Evolutionary conservation across 2,329 filamentous ascomycete genomes (phyloP), one percentile per base, ranked within the genome.

Genomic region (Ceratocystis colombiana): DNA sequence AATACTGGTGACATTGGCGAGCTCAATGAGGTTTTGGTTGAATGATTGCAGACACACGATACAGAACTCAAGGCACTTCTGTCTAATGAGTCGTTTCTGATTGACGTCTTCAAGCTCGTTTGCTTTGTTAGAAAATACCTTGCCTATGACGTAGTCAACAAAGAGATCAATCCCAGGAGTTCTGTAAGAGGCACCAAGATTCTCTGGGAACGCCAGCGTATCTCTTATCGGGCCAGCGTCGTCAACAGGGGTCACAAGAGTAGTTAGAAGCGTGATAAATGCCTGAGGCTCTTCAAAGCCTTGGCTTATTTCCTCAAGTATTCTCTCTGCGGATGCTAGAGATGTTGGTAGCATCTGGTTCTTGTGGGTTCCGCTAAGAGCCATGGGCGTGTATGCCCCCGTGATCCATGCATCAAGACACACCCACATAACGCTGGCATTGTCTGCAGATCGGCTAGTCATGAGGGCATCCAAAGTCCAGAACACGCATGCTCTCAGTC

Each of bases 21-120:
- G 84, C 37, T 93, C 81, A 50, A 97, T 88, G 10, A 97, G 82
- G 71, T 96, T 88, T 73, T 99, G 94, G 74, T 99, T 97, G 78
- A 99, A 99, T 0, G 86, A 92, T 7, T 82, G 81, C 25, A 99
- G 77, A 72, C 90, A 94, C 2, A 85, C 84, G 22, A 87, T 78
- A 59, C 92, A 88, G 73, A 99, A 96, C 46, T 90, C 85, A 28
- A 99, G 80, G 73, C 92, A 96, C 68, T 85, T 88, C 70, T 88
- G 86, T 62, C 88, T 86, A 65, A 97, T 77, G 7, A 93, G 80
- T 57, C 87, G 84, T 30, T 85, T 82, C 73, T 95, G 90, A 50
- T 84, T 77, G 62, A 84, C 77, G 68, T 89, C 88, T 65, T 80
- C 77, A 5, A 88, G 75, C 65, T 90, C 87, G 45, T 82, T 82